Evolutionary conservation across 441 rosid genomes (phyloP).

Genomic region (Eruca vesicaria): DNA sequence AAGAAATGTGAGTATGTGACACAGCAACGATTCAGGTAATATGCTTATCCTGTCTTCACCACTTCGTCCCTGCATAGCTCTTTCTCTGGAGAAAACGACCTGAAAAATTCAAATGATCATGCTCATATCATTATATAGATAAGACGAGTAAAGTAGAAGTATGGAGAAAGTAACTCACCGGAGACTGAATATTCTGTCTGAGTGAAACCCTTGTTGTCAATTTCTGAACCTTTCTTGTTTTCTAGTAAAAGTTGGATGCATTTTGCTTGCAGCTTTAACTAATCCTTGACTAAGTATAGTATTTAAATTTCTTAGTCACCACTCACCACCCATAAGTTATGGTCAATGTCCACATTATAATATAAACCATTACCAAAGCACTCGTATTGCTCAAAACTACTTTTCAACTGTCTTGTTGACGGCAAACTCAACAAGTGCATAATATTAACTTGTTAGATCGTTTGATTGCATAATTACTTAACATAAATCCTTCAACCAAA

Average conservation of each 20-base stretch:
- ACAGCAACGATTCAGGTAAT: conserved; percentile 5
- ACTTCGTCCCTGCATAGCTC: neutral
- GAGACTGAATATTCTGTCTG: conserved; percentile 11
- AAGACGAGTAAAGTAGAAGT: neutral
- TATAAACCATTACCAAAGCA: no score
- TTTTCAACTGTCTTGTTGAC: no score
- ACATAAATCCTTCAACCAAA: no score
- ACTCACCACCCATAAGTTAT: no score
- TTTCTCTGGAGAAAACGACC: neutral
- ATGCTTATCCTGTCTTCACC: conserved; percentile 26
- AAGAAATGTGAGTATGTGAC: conserved; percentile 16
- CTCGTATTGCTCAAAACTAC: no score
- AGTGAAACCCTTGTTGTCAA: neutral
- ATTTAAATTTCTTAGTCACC: neutral
- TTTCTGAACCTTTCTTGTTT: neutral
- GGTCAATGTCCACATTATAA: no score
- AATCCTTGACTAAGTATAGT: neutral
- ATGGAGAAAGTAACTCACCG: neutral
- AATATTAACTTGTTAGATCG: no score
- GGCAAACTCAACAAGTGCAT: no score
- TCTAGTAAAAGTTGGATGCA: neutral
- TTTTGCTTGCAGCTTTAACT: neutral
- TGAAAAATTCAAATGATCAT: neutral
- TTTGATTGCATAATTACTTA: no score
- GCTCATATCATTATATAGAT: neutral